A percentile compares a stretch with the other conserved stretches of the same genome.
These are phyloP conservation scores for Diaporthe velutina DNA, from an alignment of 2,329 filamentous ascomycete genomes.

Conservation along the genomic window DNA sequence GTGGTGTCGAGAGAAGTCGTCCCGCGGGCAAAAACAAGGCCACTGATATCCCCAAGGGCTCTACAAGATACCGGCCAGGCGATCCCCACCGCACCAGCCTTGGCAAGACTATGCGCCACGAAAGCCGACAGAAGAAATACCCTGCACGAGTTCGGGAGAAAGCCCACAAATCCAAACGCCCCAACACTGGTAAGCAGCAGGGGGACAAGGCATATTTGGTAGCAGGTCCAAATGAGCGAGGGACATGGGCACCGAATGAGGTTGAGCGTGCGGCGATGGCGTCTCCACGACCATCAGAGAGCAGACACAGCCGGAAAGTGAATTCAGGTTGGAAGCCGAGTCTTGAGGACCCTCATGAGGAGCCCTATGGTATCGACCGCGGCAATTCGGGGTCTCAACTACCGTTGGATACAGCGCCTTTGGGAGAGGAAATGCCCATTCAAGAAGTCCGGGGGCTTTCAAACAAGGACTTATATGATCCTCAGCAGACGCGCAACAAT, in stretches of 20 bases:
- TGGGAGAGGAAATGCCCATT: not conserved
- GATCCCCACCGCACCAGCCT: not conserved
- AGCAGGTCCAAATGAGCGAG: not conserved
- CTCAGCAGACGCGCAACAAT: not conserved
- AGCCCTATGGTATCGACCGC: not conserved
- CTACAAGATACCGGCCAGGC: not conserved
- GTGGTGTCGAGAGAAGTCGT: not conserved
- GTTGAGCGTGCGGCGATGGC: not conserved
- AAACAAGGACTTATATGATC: not conserved
- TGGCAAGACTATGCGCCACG: not conserved
- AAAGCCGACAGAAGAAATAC: not conserved
- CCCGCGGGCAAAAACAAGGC: not conserved
- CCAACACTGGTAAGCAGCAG: not conserved
- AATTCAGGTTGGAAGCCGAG: too few relatives aligned
- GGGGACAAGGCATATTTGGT: not conserved
- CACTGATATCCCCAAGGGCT: not conserved
- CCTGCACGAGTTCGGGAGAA: not conserved
- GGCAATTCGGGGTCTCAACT: not conserved
- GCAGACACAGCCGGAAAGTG: not conserved
- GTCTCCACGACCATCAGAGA: not conserved
- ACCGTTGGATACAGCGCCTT: not conserved
- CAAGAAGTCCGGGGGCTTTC: not conserved
- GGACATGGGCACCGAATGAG: not conserved
- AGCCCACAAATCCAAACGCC: not conserved
- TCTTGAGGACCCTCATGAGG: not conserved